These are phyloP conservation scores for Myriangium duriaei DNA, from an alignment of 2,329 filamentous ascomycete genomes.

Conservation along the genomic window DNA sequence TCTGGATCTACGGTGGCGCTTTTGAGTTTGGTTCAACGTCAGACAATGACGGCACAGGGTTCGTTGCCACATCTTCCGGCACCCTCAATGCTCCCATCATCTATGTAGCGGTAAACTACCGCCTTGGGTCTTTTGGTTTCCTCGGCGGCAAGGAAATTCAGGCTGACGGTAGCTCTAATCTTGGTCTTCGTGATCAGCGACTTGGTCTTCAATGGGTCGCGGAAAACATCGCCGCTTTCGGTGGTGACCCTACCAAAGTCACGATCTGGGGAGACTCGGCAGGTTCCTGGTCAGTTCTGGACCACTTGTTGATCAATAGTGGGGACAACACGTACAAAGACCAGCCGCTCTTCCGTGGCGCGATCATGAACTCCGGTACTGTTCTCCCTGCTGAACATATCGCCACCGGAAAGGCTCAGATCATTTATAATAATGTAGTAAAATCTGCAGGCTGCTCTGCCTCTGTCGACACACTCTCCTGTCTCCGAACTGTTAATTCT, in stretches of 20 bases:
- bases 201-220: conserved; percentile 31
- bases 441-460: conserved; percentile 32
- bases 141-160: conserved; percentile 2
- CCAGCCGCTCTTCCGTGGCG: conserved; percentile 59
- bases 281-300: conserved; percentile 26
- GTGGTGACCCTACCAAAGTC: conserved; percentile 12
- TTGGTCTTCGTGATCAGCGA: conserved; percentile 29
- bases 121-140: conserved; percentile 11
- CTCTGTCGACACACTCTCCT: conserved; percentile 32
- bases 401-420: conserved; percentile 53
- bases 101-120: conserved; percentile 18
- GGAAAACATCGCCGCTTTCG: conserved; percentile 29
- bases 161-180: conserved; percentile 17
- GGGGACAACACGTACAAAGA: conserved; percentile 31
- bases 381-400: conserved; percentile 39
- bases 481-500: conserved; percentile 36
- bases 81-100: conserved; percentile 29
- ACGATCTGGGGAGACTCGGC: conserved; percentile 23
- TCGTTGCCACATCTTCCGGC: conserved; percentile 30
- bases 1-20: conserved; percentile 36
- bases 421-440: conserved; percentile 36
- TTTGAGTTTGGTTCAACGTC: conserved; percentile 27
- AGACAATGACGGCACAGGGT: conserved; percentile 29
- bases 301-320: conserved; percentile 4
- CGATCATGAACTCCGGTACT: conserved; percentile 65